Percentiles rank a stretch among this genome's conserved stretches.
Conservation (phyloP, 768 basidiomycete genomes). For the Boletellus emodensis region DNA sequence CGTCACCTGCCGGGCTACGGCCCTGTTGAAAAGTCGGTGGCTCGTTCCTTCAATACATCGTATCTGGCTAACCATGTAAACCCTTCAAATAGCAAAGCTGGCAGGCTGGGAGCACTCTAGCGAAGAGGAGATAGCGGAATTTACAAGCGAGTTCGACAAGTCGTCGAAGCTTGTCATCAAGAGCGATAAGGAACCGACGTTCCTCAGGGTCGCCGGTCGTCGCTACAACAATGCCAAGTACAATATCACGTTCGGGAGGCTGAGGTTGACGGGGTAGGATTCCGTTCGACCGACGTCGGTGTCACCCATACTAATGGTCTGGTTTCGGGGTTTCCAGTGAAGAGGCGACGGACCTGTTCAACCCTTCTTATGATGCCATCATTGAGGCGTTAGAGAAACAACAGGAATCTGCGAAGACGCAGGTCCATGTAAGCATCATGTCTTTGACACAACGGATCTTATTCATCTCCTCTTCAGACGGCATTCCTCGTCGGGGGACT, state of each 20-base stretch:
- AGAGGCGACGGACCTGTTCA: constrained; percentile 7
- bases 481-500: constrained; percentile 15
- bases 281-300: too few relatives aligned
- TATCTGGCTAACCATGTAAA: too few relatives aligned
- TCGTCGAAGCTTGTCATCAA: constrained; percentile 6
- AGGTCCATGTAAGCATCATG: constrained; percentile 1
- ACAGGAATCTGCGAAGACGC: neutral
- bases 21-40: constrained; percentile 32
- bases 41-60: neutral
- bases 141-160: neutral
- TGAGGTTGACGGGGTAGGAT: neutral
- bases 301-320: neutral
- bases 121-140: neutral
- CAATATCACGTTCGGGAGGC: constrained; percentile 1
- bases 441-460: neutral
- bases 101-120: neutral
- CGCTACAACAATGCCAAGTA: neutral
- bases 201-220: constrained; percentile 7
- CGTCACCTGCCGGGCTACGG: constrained; percentile 38
- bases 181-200: constrained; percentile 2
- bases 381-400: constrained; percentile 11
- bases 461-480: neutral
- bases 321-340: neutral
- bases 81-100: neutral
- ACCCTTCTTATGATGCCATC: constrained; percentile 9